Conservation (phyloP, 441 rosid species). For the Pelargonium fulgidum region DNA sequence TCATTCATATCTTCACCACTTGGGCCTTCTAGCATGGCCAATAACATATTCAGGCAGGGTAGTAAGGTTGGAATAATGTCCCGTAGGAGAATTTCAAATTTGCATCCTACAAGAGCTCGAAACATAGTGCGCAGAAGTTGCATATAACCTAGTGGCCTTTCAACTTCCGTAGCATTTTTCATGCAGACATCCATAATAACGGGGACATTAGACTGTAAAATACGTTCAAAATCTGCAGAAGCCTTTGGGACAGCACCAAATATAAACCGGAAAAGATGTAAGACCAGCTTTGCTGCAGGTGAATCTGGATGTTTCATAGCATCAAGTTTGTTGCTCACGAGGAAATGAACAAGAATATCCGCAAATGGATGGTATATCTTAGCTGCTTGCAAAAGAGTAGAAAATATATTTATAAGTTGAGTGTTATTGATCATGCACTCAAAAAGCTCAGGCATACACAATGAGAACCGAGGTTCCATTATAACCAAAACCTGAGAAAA, state of each 20-base stretch:
- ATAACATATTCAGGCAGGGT: slow-evolving; percentile 86
- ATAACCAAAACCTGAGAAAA: slow-evolving; percentile 86
- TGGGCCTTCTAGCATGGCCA: slow-evolving; percentile 97
- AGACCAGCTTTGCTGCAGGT: slow-evolving; percentile 71
- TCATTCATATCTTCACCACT: slow-evolving; percentile 88
- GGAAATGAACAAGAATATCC: slow-evolving; percentile 84
- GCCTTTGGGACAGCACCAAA: slow-evolving; percentile 86
- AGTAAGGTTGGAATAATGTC: slow-evolving; percentile 80
- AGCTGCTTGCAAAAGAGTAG: slow-evolving; percentile 67
- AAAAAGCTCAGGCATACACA: slow-evolving; percentile 95
- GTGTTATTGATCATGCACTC: slow-evolving; percentile 89
- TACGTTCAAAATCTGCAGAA: slow-evolving; percentile 90
- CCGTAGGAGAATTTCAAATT: slow-evolving; percentile 78
- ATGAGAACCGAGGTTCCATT: slow-evolving; percentile 95
- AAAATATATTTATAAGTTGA: slow-evolving; percentile 82
- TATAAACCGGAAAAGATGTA: slow-evolving; percentile 81
- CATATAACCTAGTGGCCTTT: slow-evolving; percentile 86
- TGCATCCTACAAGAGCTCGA: slow-evolving; percentile 92
- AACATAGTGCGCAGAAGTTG: slow-evolving; percentile 90
- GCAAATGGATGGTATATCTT: slow-evolving; percentile 88
- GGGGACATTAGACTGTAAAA: slow-evolving; percentile 91
- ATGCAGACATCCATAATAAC: slow-evolving; percentile 89
- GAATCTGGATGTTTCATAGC: slow-evolving; percentile 80
- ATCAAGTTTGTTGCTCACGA: slow-evolving; percentile 81
- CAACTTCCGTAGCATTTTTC: slow-evolving; percentile 90